Evolutionary conservation across 2,329 filamentous ascomycete genomes (phyloP).

Genomic region (Westerdykella ornata): DNA sequence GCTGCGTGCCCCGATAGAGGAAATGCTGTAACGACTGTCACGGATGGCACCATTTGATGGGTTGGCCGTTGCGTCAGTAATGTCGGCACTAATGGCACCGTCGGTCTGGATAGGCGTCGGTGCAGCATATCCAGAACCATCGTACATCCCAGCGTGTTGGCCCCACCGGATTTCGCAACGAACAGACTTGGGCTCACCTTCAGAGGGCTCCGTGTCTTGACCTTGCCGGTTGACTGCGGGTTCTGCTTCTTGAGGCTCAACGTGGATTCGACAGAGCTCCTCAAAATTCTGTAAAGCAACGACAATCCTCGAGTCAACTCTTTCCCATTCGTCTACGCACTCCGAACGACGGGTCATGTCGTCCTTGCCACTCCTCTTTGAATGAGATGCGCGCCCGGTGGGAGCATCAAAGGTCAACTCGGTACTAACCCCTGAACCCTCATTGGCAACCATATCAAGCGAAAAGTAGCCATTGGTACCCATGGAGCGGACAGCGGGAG

Average conservation of each 20-base stretch:
- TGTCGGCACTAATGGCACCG: not conserved
- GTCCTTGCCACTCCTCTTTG: not conserved
- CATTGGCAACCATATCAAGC: not conserved
- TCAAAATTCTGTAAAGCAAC: not conserved
- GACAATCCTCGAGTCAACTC: no score
- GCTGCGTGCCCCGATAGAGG: not conserved
- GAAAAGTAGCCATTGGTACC: not conserved
- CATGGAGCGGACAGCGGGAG: slow-evolving; percentile 1
- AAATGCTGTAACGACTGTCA: not conserved
- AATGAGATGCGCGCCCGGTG: no score
- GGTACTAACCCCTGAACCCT: not conserved
- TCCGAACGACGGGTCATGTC: not conserved
- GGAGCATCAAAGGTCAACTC: not conserved
- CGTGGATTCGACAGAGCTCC: not conserved
- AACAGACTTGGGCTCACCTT: not conserved
- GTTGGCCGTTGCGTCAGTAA: not conserved
- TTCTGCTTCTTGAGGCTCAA: not conserved
- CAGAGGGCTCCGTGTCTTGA: not conserved
- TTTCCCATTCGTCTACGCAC: no score
- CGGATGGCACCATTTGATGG: not conserved
- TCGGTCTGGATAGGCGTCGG: not conserved
- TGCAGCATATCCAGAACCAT: slow-evolving; percentile 20
- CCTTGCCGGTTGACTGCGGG: not conserved
- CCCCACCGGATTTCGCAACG: slow-evolving; percentile 9
- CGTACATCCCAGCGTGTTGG: slow-evolving; percentile 16